phyloP scores from a whole-genome alignment of 768 basidiomycete genomes.

The Lactarius quietus region DNA sequence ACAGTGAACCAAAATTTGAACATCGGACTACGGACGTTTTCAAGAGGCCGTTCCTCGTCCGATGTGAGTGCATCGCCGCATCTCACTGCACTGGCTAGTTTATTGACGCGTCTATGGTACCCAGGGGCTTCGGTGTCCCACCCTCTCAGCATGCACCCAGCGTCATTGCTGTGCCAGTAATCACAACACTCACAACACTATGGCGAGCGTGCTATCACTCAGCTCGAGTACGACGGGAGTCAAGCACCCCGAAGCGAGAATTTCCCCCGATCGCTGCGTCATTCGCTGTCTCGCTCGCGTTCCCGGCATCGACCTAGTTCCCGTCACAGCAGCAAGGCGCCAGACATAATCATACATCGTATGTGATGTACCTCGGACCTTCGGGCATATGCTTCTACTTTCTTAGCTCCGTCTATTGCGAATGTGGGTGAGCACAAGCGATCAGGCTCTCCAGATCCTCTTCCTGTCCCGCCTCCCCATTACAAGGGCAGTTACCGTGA shows the following conservation, averaged over 20 bases:
- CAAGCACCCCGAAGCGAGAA: slow-evolving; percentile 15
- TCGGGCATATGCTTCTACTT: not conserved
- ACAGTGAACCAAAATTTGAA: slow-evolving; percentile 21
- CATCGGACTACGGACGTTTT: slow-evolving; percentile 24
- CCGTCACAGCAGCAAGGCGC: slow-evolving; percentile 17
- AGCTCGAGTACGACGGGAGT: slow-evolving; percentile 18
- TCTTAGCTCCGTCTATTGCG: slow-evolving; percentile 14
- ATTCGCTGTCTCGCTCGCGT: slow-evolving; percentile 6
- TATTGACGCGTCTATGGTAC: not conserved
- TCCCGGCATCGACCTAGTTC: slow-evolving; percentile 15
- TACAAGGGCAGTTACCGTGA: slow-evolving; percentile 11
- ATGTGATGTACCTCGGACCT: not conserved
- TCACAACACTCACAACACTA: slow-evolving; percentile 20
- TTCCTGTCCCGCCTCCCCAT: slow-evolving; percentile 18
- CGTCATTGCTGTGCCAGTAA: slow-evolving; percentile 9
- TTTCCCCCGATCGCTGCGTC: not conserved
- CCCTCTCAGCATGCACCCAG: not conserved
- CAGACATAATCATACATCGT: slow-evolving; percentile 21
- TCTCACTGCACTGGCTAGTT: not conserved
- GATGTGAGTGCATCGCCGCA: slow-evolving; percentile 4
- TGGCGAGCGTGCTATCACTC: slow-evolving; percentile 22
- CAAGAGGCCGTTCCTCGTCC: slow-evolving; percentile 17
- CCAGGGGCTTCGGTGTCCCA: slow-evolving; percentile 6
- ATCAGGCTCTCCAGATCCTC: slow-evolving; percentile 17
- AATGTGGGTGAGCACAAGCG: slow-evolving; percentile 9